Base-by-base conservation (phyloP, 352 stramenopile species). In the Pythium graminicola region DNA sequence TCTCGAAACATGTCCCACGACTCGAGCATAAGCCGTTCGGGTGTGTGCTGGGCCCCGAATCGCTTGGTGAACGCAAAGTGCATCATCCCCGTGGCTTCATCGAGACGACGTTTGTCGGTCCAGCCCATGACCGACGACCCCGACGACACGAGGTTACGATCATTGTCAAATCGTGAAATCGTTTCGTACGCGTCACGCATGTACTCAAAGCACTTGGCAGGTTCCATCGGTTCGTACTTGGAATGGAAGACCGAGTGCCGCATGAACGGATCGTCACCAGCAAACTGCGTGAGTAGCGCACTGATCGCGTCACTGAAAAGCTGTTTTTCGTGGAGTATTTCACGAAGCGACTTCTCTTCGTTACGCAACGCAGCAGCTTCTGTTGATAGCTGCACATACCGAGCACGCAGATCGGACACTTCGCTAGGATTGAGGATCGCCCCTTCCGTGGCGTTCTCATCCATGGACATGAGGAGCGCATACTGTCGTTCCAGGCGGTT, bases 121-220 rank as follows among this genome's bases (percentile, higher is more conserved):
- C 77, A 89, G 22, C 77, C 74, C 40, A 86, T 65, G 26, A 57
- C 36, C n/a, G 59, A 62, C 19, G 48, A 40, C 0, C 59, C 59
- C 2, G 52, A 56, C 2, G 52, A 50, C 27, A 57, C 48, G 44
- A 39, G 58, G 20, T 49, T 17, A 16, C 41, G 46, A 36, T 33
- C 56, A 33, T 26, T 16, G 13, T 67, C 52, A 40, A 62, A 67
- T 2, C 28, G 54, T 19, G 55, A 61, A 31, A 85, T 81, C n/a
- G 69, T 59, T 32, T 77, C 65, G 47, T 79, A 79, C 27, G 70
- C 76, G 41, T 87, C 72, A 14, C 68, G 73, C 17, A 87, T 57
- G 41, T 82, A 64, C n/a, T 67, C 70, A 49, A 85, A 67, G 42
- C 59, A 62, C 13, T 48, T 46, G 16, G 59, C 39, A 5, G 53